Percentiles rank a stretch among this genome's conserved stretches.
Conservation (phyloP, 2,329 filamentous ascomycete species). For the Dothidotthia symphoricarpi region DNA sequence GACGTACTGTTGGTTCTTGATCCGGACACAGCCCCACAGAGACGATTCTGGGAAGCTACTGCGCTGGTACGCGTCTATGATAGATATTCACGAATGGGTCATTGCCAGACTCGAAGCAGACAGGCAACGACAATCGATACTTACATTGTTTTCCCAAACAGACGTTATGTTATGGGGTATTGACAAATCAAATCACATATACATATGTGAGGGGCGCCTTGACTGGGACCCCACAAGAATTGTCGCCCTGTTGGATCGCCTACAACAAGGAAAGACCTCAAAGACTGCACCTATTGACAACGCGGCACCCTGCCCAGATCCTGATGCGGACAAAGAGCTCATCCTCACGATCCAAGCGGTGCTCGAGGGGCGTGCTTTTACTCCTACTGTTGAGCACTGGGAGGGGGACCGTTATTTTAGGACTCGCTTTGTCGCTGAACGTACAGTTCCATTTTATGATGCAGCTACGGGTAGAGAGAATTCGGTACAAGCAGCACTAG, state of each 20-base stretch:
- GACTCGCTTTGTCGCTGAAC: slow-evolving; percentile 9
- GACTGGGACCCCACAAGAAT: slow-evolving; percentile 4
- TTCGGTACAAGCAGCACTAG: slow-evolving; percentile 3
- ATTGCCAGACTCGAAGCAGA: slow-evolving; percentile 7
- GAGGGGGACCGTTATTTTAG: slow-evolving; percentile 7
- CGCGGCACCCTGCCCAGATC: too few species aligned
- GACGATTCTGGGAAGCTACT: slow-evolving; percentile 3
- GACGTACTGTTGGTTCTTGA: slow-evolving; percentile 4
- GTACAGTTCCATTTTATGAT: not conserved
- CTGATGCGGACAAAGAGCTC: slow-evolving; percentile 1
- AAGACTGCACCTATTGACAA: too few species aligned
- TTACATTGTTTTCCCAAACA: slow-evolving; percentile 7
- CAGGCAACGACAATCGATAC: slow-evolving; percentile 4
- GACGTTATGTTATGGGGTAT: slow-evolving; percentile 10
- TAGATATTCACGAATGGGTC: slow-evolving; percentile 10
- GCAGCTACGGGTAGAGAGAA: not conserved
- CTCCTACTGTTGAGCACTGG: slow-evolving; percentile 6
- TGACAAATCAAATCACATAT: slow-evolving; percentile 4
- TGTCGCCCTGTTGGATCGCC: not conserved
- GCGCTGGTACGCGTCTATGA: slow-evolving; percentile 12
- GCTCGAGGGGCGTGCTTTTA: slow-evolving; percentile 3
- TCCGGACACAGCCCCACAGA: slow-evolving; percentile 6
- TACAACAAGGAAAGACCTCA: not conserved
- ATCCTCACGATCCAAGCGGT: slow-evolving; percentile 5
- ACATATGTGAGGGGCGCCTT: slow-evolving; percentile 5